These are phyloP conservation scores for Diaporthe destruens DNA, from an alignment of 2,329 filamentous ascomycete species.

Conservation along the genomic window DNA sequence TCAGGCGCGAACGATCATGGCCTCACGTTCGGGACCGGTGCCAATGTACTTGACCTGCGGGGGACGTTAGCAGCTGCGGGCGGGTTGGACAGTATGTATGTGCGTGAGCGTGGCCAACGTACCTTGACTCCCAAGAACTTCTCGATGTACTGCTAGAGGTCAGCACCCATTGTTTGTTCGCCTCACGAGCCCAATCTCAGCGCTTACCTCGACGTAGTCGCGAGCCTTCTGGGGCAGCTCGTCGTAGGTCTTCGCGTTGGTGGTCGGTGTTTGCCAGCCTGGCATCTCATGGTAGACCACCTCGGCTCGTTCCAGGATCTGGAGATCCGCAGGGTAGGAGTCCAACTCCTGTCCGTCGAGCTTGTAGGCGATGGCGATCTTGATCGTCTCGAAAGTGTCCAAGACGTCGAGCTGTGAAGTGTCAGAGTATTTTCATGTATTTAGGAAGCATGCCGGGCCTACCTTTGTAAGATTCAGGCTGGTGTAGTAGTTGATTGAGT, in stretches of 20 bases:
- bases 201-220: slow-evolving; percentile 61
- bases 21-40: slow-evolving; percentile 73
- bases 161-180: not conserved
- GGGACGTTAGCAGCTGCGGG: slow-evolving; percentile 6
- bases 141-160: slow-evolving; percentile 64
- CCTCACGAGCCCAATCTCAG: not conserved
- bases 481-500: slow-evolving; percentile 76
- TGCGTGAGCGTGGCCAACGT: not conserved
- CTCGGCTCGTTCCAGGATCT: slow-evolving; percentile 68
- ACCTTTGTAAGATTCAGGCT: slow-evolving; percentile 64
- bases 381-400: slow-evolving; percentile 80
- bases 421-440: slow-evolving; percentile 61
- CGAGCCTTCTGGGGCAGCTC: slow-evolving; percentile 71
- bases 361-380: slow-evolving; percentile 80
- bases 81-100: not conserved
- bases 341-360: slow-evolving; percentile 61
- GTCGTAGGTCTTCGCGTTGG: slow-evolving; percentile 68
- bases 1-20: slow-evolving; percentile 62
- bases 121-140: slow-evolving; percentile 69
- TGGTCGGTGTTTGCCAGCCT: slow-evolving; percentile 77
- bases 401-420: slow-evolving; percentile 74
- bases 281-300: slow-evolving; percentile 76
- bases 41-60: slow-evolving; percentile 71
- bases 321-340: slow-evolving; percentile 75
- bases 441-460: slow-evolving; percentile 68